These are phyloP conservation scores for Tolypocladium sp. DNA, from an alignment of 2,329 filamentous ascomycete species.

Conservation along the genomic window DNA sequence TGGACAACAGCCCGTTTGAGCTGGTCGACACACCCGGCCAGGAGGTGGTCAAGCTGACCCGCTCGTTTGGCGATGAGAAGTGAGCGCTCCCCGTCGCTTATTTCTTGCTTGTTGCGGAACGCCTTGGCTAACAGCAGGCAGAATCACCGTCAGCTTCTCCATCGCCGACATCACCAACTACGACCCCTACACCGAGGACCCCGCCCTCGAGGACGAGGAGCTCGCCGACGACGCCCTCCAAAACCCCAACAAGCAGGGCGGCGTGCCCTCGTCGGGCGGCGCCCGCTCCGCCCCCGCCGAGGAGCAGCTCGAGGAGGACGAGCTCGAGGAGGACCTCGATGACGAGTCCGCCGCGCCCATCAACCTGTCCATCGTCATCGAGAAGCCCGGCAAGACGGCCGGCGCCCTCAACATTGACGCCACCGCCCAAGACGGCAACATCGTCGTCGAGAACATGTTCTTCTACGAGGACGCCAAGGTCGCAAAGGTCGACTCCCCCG, in stretches of 20 bases:
- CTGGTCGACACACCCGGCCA: constrained; percentile 73
- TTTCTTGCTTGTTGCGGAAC: not conserved
- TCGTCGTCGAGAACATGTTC: constrained; percentile 84
- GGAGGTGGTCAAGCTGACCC: constrained; percentile 79
- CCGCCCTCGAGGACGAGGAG: constrained; percentile 29
- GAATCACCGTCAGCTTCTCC: constrained; percentile 34
- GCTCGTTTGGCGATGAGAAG: constrained; percentile 83
- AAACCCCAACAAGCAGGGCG: constrained; percentile 44
- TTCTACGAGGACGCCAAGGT: constrained; percentile 74
- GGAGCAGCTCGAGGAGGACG: constrained; percentile 31
- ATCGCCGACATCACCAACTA: constrained; percentile 31
- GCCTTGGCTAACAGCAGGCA: constrained; percentile 11
- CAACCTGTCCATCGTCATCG: constrained; percentile 76
- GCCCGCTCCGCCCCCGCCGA: constrained; percentile 45
- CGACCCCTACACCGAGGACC: constrained; percentile 28
- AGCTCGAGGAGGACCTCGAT: constrained; percentile 42
- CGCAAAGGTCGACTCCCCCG: constrained; percentile 66
- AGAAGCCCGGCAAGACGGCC: constrained; percentile 62
- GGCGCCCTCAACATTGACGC: constrained; percentile 84
- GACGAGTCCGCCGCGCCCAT: constrained; percentile 63
- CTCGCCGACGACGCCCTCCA: constrained; percentile 32
- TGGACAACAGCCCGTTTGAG: constrained; percentile 78
- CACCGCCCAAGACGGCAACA: constrained; percentile 72
- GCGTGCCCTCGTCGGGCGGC: constrained; percentile 40
- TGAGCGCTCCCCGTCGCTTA: constrained; percentile 33